Evolutionary conservation across 805 yeast species (phyloP).

Genomic region (Zygotorulaspora chibaensis): DNA sequence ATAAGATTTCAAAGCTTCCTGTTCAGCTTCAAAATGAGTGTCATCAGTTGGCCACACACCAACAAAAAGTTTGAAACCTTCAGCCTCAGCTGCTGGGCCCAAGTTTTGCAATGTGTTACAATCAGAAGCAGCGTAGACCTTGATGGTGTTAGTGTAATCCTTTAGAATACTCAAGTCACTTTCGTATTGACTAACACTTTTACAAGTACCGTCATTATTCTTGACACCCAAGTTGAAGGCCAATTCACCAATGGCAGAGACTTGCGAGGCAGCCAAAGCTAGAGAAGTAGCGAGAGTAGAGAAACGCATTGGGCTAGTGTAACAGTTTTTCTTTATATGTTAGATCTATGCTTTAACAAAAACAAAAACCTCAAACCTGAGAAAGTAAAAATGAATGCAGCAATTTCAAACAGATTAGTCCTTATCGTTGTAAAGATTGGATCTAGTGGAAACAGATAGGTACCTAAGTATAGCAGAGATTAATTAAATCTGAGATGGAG

Average conservation of each 20-base stretch:
- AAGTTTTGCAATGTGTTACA: constrained; percentile 82
- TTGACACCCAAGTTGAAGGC: constrained; percentile 87
- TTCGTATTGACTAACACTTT: constrained; percentile 63
- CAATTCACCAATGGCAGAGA: constrained; percentile 60
- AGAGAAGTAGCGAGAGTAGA: constrained; percentile 42
- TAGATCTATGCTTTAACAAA: no score
- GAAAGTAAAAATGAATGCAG: not conserved
- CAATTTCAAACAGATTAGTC: not conserved
- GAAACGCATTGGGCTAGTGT: constrained; percentile 27
- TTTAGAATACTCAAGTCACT: constrained; percentile 59
- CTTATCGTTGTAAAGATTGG: not conserved
- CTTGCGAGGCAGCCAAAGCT: constrained; percentile 41
- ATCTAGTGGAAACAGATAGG: no score
- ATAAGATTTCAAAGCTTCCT: constrained; percentile 61
- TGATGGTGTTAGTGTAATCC: constrained; percentile 58
- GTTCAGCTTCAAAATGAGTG: constrained; percentile 69
- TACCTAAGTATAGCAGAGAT: no score
- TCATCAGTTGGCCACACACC: constrained; percentile 96
- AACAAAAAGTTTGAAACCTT: constrained; percentile 69
- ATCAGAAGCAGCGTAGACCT: constrained; percentile 89
- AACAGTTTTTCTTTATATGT: not conserved
- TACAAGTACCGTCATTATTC: constrained; percentile 71
- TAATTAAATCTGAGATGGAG: not conserved
- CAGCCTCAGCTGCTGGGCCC: constrained; percentile 81
- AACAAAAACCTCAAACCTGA: not conserved